phyloP scores from a whole-genome alignment of 1,284 basidiomycete genomes.

The Apiotrichum veenhuisii region DNA sequence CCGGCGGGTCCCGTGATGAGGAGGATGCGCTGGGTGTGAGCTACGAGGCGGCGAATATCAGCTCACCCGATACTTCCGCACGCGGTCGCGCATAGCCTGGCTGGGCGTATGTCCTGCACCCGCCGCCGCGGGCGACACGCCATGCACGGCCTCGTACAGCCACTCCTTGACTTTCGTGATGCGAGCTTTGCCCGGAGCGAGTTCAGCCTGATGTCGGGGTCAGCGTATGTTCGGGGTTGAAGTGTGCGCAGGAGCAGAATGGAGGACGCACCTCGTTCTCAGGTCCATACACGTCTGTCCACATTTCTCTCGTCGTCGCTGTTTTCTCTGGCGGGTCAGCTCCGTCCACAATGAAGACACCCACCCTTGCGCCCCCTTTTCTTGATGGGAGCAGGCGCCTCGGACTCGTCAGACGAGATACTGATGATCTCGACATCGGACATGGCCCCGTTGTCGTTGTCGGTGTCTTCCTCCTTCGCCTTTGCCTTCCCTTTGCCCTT shows the following conservation, averaged over 20 bases:
- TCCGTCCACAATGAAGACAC: neutral
- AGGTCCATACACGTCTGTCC: conserved; percentile 76
- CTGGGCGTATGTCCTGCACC: conserved; percentile 22
- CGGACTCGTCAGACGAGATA: conserved; percentile 23
- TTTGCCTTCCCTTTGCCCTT: conserved; percentile 55
- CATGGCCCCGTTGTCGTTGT: conserved; percentile 16
- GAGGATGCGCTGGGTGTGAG: conserved; percentile 64
- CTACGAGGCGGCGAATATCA: neutral
- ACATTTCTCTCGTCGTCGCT: conserved; percentile 51
- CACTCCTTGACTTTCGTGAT: conserved; percentile 79
- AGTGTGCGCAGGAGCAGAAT: too few relatives aligned
- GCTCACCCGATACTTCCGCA: conserved; percentile 70
- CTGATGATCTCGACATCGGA: conserved; percentile 25
- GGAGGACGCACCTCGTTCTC: conserved; percentile 55
- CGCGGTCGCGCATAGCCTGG: conserved; percentile 54
- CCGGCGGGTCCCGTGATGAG: conserved; percentile 86
- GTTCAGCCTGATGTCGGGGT: conserved; percentile 57
- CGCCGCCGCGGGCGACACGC: conserved; percentile 24
- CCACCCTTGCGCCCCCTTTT: neutral
- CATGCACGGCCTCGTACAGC: conserved; percentile 77
- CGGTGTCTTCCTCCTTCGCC: neutral
- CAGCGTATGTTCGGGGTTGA: too few relatives aligned
- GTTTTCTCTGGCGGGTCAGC: neutral
- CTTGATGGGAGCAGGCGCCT: neutral
- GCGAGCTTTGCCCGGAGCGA: conserved; percentile 85